These are phyloP conservation scores for Phytophthora aleatoria DNA, from an alignment of 352 stramenopile genomes.

Conservation along the genomic window DNA sequence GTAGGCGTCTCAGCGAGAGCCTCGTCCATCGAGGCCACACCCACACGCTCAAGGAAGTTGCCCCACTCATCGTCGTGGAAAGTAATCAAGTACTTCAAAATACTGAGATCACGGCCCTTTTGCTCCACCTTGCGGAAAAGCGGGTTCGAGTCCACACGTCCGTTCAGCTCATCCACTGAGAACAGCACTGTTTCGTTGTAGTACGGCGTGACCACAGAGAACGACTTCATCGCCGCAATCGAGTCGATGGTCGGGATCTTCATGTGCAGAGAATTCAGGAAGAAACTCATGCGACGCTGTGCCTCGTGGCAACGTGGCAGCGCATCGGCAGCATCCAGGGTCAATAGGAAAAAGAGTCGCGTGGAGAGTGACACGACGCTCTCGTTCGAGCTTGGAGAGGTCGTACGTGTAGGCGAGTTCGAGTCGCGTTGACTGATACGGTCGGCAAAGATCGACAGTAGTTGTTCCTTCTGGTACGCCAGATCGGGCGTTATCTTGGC, in stretches of 20 bases:
- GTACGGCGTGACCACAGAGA: slow-evolving; percentile 89
- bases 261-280: slow-evolving; percentile 90
- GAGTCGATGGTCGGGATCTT: slow-evolving; percentile 84
- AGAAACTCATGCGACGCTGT: slow-evolving; percentile 90
- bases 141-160: slow-evolving; percentile 80
- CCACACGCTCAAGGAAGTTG: slow-evolving; percentile 87
- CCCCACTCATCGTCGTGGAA: slow-evolving; percentile 90
- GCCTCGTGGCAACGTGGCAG: slow-evolving; percentile 85
- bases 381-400: slow-evolving; percentile 78
- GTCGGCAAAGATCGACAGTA: slow-evolving; percentile 78
- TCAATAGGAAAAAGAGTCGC: slow-evolving; percentile 84
- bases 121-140: slow-evolving; percentile 87
- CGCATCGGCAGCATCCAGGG: slow-evolving; percentile 81
- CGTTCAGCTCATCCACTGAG: slow-evolving; percentile 84
- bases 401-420: slow-evolving; percentile 41
- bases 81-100: slow-evolving; percentile 90
- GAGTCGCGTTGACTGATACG: slow-evolving; percentile 63
- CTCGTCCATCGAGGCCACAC: slow-evolving; percentile 76
- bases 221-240: slow-evolving; percentile 88
- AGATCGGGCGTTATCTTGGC: slow-evolving; percentile 79
- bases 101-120: slow-evolving; percentile 84
- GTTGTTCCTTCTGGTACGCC: slow-evolving; percentile 77
- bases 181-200: slow-evolving; percentile 90
- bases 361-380: slow-evolving; percentile 80
- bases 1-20: slow-evolving; percentile 81